These are phyloP conservation scores for Bassia scoparia DNA, from an alignment of 148 eudicot genomes.

Conservation along the genomic window DNA sequence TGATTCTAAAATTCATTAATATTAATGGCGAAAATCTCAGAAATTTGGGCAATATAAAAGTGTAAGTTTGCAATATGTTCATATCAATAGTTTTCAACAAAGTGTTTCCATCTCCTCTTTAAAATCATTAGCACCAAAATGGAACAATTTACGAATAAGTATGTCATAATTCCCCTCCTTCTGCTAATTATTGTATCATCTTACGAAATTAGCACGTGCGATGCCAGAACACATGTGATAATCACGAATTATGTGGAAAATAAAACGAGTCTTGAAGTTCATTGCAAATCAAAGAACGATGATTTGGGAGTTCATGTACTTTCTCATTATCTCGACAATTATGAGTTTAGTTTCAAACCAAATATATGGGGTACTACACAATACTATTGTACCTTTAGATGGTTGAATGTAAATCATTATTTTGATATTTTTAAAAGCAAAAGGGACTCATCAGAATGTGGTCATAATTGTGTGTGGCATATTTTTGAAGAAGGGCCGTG, in stretches of 20 bases:
- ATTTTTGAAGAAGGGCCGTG: conserved; percentile 10
- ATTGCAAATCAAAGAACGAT: conserved; percentile 22
- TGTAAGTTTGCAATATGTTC: no score
- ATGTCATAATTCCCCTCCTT: not conserved
- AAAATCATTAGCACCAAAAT: not conserved
- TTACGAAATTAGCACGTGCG: not conserved
- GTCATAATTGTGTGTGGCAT: not conserved
- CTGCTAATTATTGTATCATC: not conserved
- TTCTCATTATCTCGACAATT: not conserved
- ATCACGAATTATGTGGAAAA: not conserved
- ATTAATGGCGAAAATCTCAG: no score
- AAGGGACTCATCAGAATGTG: not conserved
- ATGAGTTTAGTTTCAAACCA: not conserved
- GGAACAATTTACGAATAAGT: not conserved
- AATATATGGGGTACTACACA: not conserved
- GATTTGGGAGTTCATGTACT: conserved; percentile 8
- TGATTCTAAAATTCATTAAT: no score
- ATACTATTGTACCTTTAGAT: conserved; percentile 18
- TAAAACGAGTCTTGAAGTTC: not conserved
- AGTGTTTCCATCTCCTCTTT: no score
- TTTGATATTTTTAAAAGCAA: not conserved
- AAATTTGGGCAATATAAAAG: no score
- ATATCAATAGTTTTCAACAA: no score
- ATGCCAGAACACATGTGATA: not conserved
- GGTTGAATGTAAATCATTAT: not conserved